These are phyloP conservation scores for Leishmania tropica DNA, from an alignment of 208 protist genomes.

Conservation along the genomic window DNA sequence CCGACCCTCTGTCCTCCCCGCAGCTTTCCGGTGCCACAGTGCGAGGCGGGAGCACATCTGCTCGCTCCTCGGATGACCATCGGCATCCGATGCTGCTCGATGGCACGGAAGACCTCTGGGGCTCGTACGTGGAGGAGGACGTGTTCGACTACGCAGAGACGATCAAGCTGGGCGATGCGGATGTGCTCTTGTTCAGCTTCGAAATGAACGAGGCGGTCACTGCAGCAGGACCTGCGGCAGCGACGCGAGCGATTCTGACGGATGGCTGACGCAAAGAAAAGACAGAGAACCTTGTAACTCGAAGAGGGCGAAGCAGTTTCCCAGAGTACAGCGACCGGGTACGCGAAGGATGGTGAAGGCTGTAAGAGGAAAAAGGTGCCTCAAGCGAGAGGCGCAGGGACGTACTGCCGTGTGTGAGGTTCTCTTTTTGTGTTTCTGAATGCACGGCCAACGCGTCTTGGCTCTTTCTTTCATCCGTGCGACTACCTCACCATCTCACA, in stretches of 20 bases:
- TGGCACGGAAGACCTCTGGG: conserved; percentile 17
- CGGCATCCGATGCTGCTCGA: conserved; percentile 18
- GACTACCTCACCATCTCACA: neutral
- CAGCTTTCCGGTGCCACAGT: conserved; percentile 19
- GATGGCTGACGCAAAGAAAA: conserved; percentile 11
- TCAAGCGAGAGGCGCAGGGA: neutral
- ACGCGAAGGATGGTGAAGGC: neutral
- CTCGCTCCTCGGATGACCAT: neutral
- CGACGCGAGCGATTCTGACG: conserved; percentile 10
- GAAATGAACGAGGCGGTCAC: conserved; percentile 9
- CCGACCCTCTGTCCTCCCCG: conserved; percentile 14
- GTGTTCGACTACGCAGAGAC: conserved; percentile 13
- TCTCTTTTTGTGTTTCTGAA: neutral
- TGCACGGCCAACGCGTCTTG: neutral
- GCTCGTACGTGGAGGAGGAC: conserved; percentile 17
- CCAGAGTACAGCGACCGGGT: neutral
- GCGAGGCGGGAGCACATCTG: neutral
- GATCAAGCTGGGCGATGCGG: conserved; percentile 13
- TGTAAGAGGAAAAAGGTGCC: neutral
- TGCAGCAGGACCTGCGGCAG: neutral
- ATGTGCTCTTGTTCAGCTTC: conserved; percentile 13
- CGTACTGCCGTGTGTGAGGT: neutral
- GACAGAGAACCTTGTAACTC: neutral
- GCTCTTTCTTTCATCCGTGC: neutral
- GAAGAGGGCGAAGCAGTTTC: neutral